These are phyloP conservation scores for Micractinium conductrix DNA, from an alignment of 139 green algal genomes.

Conservation along the genomic window DNA sequence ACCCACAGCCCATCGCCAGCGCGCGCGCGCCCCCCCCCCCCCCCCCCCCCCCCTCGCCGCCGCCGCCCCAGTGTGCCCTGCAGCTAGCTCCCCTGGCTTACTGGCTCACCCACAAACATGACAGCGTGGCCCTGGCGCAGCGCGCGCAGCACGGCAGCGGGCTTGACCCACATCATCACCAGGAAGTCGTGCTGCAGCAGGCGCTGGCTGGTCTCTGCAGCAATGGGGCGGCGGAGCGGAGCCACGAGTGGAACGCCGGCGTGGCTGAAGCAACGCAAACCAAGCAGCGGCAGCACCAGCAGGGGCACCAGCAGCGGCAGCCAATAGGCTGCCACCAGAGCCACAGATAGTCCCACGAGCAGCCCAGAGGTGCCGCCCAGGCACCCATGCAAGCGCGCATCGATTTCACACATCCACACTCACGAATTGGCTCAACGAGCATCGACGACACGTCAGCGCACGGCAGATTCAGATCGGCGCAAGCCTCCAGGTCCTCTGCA, in stretches of 20 bases:
- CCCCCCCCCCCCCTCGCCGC: too few relatives aligned
- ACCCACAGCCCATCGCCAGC: too few relatives aligned
- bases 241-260: too few relatives aligned
- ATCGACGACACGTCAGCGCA: neutral
- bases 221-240: neutral
- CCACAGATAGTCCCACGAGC: neutral
- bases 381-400: too few relatives aligned
- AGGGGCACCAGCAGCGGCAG: neutral
- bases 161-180: constrained; percentile 7
- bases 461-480: constrained; percentile 9
- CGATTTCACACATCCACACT: too few relatives aligned
- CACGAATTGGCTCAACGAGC: neutral
- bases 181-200: constrained; percentile 11
- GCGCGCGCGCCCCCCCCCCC: too few relatives aligned
- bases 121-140: neutral
- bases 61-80: too few relatives aligned
- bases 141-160: neutral
- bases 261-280: neutral
- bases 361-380: too few relatives aligned
- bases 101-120: neutral
- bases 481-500: neutral
- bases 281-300: neutral
- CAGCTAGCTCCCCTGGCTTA: too few relatives aligned
- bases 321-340: neutral
- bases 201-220: neutral